Base-by-base conservation (phyloP, 139 green algal genomes). In the Volvox reticuliferus region DNA sequence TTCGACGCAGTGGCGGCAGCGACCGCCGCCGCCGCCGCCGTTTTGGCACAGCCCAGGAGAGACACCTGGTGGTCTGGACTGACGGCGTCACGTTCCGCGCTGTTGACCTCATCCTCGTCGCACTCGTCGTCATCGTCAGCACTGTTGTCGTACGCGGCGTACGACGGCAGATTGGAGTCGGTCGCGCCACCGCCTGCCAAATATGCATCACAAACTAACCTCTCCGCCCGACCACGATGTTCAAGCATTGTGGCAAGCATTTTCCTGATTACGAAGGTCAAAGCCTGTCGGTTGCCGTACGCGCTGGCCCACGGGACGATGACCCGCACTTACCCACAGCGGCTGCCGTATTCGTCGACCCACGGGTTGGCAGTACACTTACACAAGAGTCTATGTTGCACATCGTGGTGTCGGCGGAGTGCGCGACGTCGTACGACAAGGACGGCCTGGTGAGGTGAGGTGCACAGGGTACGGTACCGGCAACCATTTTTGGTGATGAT, bases 301-400 rank as follows among this genome's bases (percentile, higher is more conserved):
- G 44, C 5, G 44, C 9, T 9, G 9, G 9, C 44, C 9, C 5
- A 5, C 5, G 44, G 5, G 44, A 9, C 9, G 9, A 55, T 55
- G 9, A 55, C 44, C 44, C 5, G 9, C 44, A 55, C 44, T 55
- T 55, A 55, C 44, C 44, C 44, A 55, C 9, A 55, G 44, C 44
- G 44, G 44, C 44, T 55, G 44, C 44, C 44, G 44, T 55, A 55
- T 14, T 5, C 12, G 67, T 28, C 22, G 67, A 32, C 22, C 67
- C 67, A 75, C 9, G 9, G 3, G 67, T 24, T 1, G 79, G 80
- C 80, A 32, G 80, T n/a, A 55, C 80, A 28, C 78, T 84, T 18
- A 77, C 73, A 55, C 86, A 90, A 28, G 73, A 84, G 73, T 90
- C 86, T 75, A 90, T 68, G 86, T 90, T 90, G 71, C 86, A 90